Base-by-base conservation (phyloP, 2,329 filamentous ascomycete genomes). In the Cladosporium phlei region DNA sequence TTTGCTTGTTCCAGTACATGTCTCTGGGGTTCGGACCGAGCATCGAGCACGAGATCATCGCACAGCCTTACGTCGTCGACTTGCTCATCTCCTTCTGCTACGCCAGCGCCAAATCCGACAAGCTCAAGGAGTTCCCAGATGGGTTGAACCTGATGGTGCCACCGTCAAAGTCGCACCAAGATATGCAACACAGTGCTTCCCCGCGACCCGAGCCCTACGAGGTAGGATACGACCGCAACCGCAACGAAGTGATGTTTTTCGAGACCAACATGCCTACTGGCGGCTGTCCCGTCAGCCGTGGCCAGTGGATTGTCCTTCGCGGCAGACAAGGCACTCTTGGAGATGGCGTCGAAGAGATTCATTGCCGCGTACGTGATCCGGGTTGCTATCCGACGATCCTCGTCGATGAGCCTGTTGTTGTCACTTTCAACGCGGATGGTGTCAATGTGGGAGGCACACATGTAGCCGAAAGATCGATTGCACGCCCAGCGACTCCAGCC, bases 1-100 rank as follows among this genome's bases (percentile, higher is more conserved):
- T 96, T 3, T 96, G 90, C 59, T 70, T 95, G 3, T 95, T 86
- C 59, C 90, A 96, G 60, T 95, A 93, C 67, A 86, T 95, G 75
- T 75, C 79, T 12, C 72, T 94, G n/a, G 88, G 88, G 0, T 83
- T 95, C 58, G 90, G 89, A 0, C 85, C 87, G 2, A 88, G 81
- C 56, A 80, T 95, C 47, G 89, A 96, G 62, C 82, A 90, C 60
- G 88, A 95, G 59, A 85, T 96, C 17, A 60, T 85, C 20, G 78
- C 79, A 10, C 86, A 90, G 60, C 87, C 88, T 2, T 80, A 82
- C 47, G 88, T 95, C 1, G 86, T 95, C 10, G 90, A 96, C 60
- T 73, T 96, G 2, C 75, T 96, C 1, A 68, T 94, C 37, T 90
- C 82, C 64, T 86, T 96, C 60, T 90, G 88, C 63, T 93, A 89